Percentiles rank a stretch among this genome's conserved stretches.
Conservation (phyloP, 2,329 filamentous ascomycete species). For the Xylariaceae sp. region DNA sequence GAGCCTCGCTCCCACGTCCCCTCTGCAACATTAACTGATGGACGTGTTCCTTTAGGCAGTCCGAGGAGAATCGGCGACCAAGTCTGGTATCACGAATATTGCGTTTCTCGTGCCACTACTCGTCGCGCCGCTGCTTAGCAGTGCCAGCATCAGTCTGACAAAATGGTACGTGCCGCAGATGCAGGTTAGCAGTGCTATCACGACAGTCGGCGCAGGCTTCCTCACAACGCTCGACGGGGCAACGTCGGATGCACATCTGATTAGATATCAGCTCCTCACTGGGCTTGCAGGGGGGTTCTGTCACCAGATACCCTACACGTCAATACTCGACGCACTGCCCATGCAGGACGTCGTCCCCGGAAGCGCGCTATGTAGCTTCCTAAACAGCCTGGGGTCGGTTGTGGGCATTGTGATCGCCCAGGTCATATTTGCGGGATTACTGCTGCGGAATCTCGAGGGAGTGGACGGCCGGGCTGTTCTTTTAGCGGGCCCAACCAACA, state of each 20-base stretch:
- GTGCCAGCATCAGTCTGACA: slow-evolving; percentile 3
- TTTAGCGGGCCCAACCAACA: no score
- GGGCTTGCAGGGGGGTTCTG: slow-evolving; percentile 2
- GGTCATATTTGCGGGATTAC: no score
- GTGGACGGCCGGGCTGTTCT: no score
- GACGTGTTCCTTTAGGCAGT: no score
- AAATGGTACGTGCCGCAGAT: slow-evolving; percentile 2
- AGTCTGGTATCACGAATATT: slow-evolving; percentile 8
- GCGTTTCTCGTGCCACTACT: slow-evolving; percentile 1
- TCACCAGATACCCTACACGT: slow-evolving; percentile 7
- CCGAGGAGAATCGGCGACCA: no score
- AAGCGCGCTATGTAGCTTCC: slow-evolving; percentile 8
- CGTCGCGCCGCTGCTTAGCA: slow-evolving; percentile 3
- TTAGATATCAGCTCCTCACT: slow-evolving; percentile 8
- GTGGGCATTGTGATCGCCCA: slow-evolving; percentile 5
- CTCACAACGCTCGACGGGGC: slow-evolving; percentile 5
- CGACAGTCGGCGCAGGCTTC: slow-evolving; percentile 6
- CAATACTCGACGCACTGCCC: slow-evolving; percentile 1
- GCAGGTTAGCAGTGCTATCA: neutral
- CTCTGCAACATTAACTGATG: no score
- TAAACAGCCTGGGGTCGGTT: slow-evolving; percentile 4
- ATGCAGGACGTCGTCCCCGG: slow-evolving; percentile 6
- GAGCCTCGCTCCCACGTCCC: slow-evolving; percentile 1
- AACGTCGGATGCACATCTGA: slow-evolving; percentile 1
- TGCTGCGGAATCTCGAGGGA: no score